A percentile compares a stretch with the other conserved stretches of the same genome.
Conservation (phyloP, 2,329 filamentous ascomycete species). For the Sclerotinia borealis region DNA sequence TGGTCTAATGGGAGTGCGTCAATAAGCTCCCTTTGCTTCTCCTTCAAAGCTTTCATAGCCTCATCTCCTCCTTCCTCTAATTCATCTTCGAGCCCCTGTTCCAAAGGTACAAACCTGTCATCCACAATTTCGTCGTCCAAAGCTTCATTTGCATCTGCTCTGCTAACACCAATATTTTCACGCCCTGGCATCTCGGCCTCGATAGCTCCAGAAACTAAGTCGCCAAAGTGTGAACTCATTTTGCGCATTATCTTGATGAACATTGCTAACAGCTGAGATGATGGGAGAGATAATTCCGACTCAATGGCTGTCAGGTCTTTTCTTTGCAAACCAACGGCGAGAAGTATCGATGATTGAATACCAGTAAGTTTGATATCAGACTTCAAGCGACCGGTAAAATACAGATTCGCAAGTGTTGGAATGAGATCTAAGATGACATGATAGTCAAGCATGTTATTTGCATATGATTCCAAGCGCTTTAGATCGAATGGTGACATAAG, state of each 20-base stretch:
- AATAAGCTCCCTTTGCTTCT: conserved; percentile 82
- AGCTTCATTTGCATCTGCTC: conserved; percentile 54
- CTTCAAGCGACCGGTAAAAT: conserved; percentile 74
- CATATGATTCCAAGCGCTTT: conserved; percentile 90
- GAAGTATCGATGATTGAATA: conserved; percentile 79
- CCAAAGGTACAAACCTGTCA: conserved; percentile 63
- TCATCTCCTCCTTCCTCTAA: conserved; percentile 78
- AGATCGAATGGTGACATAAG: conserved; percentile 86
- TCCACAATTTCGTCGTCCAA: conserved; percentile 64
- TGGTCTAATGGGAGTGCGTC: conserved; percentile 84
- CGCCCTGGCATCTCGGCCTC: conserved; percentile 58
- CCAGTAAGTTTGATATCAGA: conserved; percentile 63
- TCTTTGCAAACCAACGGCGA: conserved; percentile 86
- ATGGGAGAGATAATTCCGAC: conserved; percentile 67
- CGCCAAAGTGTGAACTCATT: conserved; percentile 70
- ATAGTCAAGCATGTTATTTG: conserved; percentile 96
- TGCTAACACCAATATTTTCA: conserved; percentile 51
- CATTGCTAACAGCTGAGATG: conserved; percentile 84
- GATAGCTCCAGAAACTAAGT: conserved; percentile 67
- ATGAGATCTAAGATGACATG: conserved; percentile 94
- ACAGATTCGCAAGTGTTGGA: conserved; percentile 72
- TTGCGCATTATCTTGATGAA: conserved; percentile 96
- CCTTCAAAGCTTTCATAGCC: conserved; percentile 61
- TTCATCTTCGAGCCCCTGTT: conserved; percentile 69
- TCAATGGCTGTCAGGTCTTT: conserved; percentile 80